Evolutionary conservation across 257 asterid species (phyloP), one percentile per base, ranked within the genome.

Genomic region (Petunia secreta): DNA sequence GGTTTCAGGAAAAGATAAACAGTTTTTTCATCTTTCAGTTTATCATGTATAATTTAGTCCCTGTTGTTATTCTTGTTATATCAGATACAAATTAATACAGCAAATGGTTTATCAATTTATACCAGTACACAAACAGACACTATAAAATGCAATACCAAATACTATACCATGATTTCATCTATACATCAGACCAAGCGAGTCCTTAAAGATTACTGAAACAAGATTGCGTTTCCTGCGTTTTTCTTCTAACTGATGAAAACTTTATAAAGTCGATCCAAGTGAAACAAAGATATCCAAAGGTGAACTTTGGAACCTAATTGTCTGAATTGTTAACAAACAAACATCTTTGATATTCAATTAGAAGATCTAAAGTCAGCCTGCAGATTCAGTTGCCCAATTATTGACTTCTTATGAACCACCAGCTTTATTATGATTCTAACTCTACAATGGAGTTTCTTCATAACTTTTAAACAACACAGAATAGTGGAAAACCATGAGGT

Each of bases 381-480:
- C 34, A 55, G 34, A 66, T 66, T 66, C 34, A 65, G 50, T 39
- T 63, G 46, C 40, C 69, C 41, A 25, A 25, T 25, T 25, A 25
- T 25, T 25, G 25, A 25, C 38, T 67, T 67, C 75, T 41, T 41
- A 41, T 40, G 54, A n/a, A 4, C 75, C 39, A n/a, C 52, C 48
- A 43, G 39, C 75, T 6, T 67, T 67, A 67, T 67, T 67, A 41
- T 67, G 55, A 67, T 41, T 46, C 43, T 41, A 41, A 67, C 54
- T 41, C 8, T 41, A 41, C 4, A 48, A 41, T 67, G 54, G 50
- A 52, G 55, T 67, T 43, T 15, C 37, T 67, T 67, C 75, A 67
- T 43, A 25, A 67, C 75, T 16, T 67, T 67, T 41, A 66, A 41
- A 43, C n/a, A n/a, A 67, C 38, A 67, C 8, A 34, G 54, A 41